Conservation (phyloP, 139 green algal species). For the Mychonastes homosphaera region DNA sequence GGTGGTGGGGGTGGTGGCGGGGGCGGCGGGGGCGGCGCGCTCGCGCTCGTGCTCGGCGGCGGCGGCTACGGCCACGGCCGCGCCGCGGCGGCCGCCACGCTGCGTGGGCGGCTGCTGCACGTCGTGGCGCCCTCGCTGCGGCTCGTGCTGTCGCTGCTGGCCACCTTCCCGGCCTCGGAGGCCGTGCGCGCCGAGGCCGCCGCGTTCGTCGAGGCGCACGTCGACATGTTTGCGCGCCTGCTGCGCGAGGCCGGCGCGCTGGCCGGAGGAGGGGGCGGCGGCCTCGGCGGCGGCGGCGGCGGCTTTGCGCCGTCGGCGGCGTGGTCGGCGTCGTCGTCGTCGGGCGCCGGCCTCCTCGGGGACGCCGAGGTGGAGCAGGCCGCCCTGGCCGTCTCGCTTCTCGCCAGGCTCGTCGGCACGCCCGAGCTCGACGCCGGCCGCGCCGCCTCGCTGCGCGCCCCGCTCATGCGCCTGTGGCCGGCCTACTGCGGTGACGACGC, state of each 20-base stretch:
- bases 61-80: slow-evolving; percentile 1
- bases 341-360: no score
- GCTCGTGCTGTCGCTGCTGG: slow-evolving; percentile 37
- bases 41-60: slow-evolving; percentile 1
- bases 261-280: no score
- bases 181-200: slow-evolving; percentile 30
- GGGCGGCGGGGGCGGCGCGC: slow-evolving; percentile 31
- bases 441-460: no score
- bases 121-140: slow-evolving; percentile 33
- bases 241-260: slow-evolving; percentile 39
- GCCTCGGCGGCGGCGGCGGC: no score
- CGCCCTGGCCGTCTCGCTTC: slow-evolving; percentile 36
- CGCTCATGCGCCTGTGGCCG: no score
- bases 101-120: slow-evolving; percentile 21
- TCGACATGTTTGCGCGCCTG: slow-evolving; percentile 29
- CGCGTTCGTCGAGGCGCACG: slow-evolving; percentile 41
- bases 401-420: slow-evolving; percentile 38
- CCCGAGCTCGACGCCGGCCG: no score
- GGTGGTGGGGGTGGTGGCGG: slow-evolving; percentile 33
- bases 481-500: no score
- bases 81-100: slow-evolving; percentile 21
- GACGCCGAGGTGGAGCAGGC: slow-evolving; percentile 50
- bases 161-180: slow-evolving; percentile 24
- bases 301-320: no score
- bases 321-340: no score